Evolutionary conservation across 2,329 filamentous ascomycete species (phyloP), one percentile per base, ranked within the genome.

Genomic region (Leptographium flavum): DNA sequence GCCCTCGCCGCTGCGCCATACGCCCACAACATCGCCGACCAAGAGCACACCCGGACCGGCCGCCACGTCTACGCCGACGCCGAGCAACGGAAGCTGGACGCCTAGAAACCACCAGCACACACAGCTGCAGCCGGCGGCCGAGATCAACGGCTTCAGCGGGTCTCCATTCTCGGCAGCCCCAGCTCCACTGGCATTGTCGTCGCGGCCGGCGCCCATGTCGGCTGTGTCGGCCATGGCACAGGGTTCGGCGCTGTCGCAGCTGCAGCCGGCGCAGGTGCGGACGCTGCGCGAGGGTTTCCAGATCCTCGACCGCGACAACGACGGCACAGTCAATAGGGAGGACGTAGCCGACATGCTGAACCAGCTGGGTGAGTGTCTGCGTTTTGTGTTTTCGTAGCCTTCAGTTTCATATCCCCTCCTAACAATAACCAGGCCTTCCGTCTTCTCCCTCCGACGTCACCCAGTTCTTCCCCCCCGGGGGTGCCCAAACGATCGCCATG

Each of bases 231-330:
- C 64, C 6, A 56, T 67, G 35, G 61, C 60, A 4, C 61, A 66
- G 45, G 67, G 69, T 30, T 77, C 71, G 54, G 69, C 78, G 14
- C 67, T 87, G 38, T 79, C 81, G 3, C 81, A 84, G 56, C 65
- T 96, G 36, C 83, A 90, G 32, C 79, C 86, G 3, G 71, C 84
- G 3, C 86, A 95, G 55, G 78, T 95, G 31, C 79, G 88, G 56
- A 85, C 86, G 55, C 75, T 98, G 63, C 78, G 92, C 49, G 90
- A 96, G 59, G 87, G 83, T 0, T 98, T 96, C 62, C 86, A 93
- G 61, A 87, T 95, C 48, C 71, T 98, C 39, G 92, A 96, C 61
- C 75, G 86, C 49, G 82, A 92, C 62, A 88, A 87, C 56, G 87
- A 92, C 57, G 88, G 90, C 17, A 69, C 76, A 42, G 81, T 98